These are phyloP conservation scores for Gyromitra esculenta DNA, from an alignment of 2,329 filamentous ascomycete species.

Conservation along the genomic window DNA sequence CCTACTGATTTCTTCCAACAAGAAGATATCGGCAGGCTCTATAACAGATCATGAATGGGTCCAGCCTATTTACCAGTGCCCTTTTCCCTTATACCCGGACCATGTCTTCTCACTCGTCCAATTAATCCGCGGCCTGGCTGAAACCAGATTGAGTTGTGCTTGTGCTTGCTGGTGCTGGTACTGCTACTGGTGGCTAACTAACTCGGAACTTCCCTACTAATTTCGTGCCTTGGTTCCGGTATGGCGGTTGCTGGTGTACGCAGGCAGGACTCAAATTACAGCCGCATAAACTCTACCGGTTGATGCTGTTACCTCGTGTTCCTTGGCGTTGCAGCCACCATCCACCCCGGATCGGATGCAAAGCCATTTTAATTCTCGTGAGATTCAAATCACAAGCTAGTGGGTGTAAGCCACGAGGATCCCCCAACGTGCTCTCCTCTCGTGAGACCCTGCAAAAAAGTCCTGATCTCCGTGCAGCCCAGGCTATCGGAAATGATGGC, in stretches of 20 bases:
- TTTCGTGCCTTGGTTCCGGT: background rate
- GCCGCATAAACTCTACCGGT: background rate
- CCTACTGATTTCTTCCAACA: background rate
- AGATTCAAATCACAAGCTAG: constrained; percentile 22
- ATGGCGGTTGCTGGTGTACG: background rate
- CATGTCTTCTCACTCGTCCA: constrained; percentile 6
- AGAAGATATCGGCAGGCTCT: background rate
- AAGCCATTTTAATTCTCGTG: constrained; percentile 1
- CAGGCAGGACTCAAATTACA: background rate
- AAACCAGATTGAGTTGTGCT: constrained; percentile 7
- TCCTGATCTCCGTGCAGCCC: constrained; percentile 20
- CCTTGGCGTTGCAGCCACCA: background rate
- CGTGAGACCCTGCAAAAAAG: constrained; percentile 22
- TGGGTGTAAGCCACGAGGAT: constrained; percentile 9
- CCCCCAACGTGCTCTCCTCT: constrained; percentile 1
- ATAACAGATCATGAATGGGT: no score
- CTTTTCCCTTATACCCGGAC: background rate
- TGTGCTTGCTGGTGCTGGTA: background rate
- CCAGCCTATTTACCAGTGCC: background rate
- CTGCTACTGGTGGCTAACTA: constrained; percentile 8
- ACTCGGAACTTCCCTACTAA: constrained; percentile 40
- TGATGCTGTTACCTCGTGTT: background rate
- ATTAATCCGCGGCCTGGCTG: constrained; percentile 13
- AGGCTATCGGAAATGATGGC: constrained; percentile 18
- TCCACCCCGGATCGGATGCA: background rate